phyloP scores from a whole-genome alignment of 2,329 filamentous ascomycete genomes.

The Cercospora berteroae region DNA sequence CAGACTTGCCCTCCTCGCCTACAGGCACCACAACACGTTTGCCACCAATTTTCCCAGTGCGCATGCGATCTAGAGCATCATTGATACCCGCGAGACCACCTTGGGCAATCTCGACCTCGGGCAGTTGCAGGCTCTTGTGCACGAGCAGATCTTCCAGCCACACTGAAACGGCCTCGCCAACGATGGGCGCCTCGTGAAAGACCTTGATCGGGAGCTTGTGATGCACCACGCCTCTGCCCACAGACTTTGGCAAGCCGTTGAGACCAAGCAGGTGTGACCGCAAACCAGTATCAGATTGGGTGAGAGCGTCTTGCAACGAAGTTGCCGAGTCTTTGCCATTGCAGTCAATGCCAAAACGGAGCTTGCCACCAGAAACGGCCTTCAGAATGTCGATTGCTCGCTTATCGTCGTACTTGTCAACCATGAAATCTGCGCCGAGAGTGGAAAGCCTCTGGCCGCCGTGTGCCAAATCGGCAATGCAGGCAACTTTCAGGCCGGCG shows the following conservation, averaged over 20 bases:
- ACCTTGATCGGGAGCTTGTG: conserved; percentile 73
- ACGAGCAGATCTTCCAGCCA: conserved; percentile 69
- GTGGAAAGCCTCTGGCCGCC: conserved; percentile 60
- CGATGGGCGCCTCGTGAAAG: conserved; percentile 65
- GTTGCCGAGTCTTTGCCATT: conserved; percentile 63
- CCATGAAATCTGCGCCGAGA: conserved; percentile 60
- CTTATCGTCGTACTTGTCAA: conserved; percentile 65
- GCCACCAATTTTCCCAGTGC: conserved; percentile 64
- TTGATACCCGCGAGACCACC: conserved; percentile 67
- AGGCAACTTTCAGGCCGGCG: conserved; percentile 62
- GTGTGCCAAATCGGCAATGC: conserved; percentile 64
- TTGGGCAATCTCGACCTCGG: conserved; percentile 64
- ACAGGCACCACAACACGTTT: conserved; percentile 63
- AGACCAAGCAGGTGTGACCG: conserved; percentile 63
- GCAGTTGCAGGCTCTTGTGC: conserved; percentile 54
- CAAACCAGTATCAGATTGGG: conserved; percentile 29
- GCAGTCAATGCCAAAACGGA: conserved; percentile 69
- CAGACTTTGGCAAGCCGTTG: conserved; percentile 63
- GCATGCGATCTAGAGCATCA: conserved; percentile 62
- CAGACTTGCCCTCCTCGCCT: conserved; percentile 26
- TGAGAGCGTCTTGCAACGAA: conserved; percentile 56
- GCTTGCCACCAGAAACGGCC: conserved; percentile 54
- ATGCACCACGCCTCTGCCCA: conserved; percentile 49
- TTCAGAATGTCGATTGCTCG: conserved; percentile 66
- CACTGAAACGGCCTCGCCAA: conserved; percentile 61